Percentiles rank a stretch among this genome's conserved stretches.
These are phyloP conservation scores for Clitoria ternatea DNA, from an alignment of 306 rosid genomes.

Conservation along the genomic window DNA sequence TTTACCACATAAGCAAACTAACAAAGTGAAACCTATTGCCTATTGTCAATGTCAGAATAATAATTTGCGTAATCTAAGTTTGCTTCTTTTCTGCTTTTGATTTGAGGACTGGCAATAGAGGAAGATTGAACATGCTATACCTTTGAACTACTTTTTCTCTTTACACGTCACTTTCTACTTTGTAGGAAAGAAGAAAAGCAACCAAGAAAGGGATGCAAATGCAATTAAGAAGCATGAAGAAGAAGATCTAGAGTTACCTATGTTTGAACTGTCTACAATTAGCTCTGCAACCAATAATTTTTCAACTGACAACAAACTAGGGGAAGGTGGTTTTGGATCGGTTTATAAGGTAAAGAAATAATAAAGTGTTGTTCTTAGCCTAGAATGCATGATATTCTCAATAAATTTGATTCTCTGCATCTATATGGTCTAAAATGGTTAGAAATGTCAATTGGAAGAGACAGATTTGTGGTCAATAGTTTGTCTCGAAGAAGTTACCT, in stretches of 20 bases:
- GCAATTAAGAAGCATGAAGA: not conserved
- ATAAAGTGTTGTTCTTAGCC: not conserved
- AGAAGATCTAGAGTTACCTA: slow-evolving; percentile 39
- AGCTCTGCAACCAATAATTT: slow-evolving; percentile 31
- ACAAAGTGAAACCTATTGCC: not conserved
- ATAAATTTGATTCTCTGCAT: not conserved
- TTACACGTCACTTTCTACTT: not conserved
- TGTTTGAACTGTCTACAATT: slow-evolving; percentile 31
- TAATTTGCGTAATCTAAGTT: not conserved
- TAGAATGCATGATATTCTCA: not conserved
- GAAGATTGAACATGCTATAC: not conserved
- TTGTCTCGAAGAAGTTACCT: not conserved
- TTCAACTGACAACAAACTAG: slow-evolving; percentile 19
- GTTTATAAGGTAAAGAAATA: slow-evolving; percentile 30
- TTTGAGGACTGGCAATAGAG: not conserved
- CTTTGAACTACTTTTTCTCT: not conserved
- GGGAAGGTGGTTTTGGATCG: slow-evolving; percentile 35
- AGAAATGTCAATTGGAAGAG: not conserved
- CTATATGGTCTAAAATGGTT: not conserved
- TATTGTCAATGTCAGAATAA: not conserved
- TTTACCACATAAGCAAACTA: not conserved
- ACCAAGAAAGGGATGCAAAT: not conserved
- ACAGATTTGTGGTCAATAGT: not conserved
- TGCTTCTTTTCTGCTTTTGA: not conserved
- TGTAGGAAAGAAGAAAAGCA: not conserved